Base-by-base conservation (phyloP, 306 rosid species). In the Senna siamea region DNA sequence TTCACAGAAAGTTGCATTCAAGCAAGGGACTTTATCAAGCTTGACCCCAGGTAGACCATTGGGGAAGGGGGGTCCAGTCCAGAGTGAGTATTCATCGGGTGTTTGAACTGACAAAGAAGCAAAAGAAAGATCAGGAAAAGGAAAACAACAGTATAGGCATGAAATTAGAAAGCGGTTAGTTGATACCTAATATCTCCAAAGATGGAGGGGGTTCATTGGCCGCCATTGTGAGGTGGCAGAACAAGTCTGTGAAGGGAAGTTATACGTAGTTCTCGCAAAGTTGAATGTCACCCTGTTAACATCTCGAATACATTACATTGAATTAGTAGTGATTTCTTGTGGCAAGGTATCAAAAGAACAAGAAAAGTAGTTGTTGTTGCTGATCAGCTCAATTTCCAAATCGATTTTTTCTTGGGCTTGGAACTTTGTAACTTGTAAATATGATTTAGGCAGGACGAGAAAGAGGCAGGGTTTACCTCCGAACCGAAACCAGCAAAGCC, bases 1-100 rank as follows among this genome's bases (percentile, higher is more conserved):
- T 55, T 89, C 96, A 26, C 93, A 82, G 84, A 86, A 93, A 65
- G 86, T 91, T 0, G 94, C 80, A 46, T 30, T 91, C 6, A 55
- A 6, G 74, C 97, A 91, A 60, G 84, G 47, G 58, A 83, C 78
- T 32, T 89, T 89, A 14, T 88, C 94, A 60, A 88, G 92, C 85
- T 87, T 89, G 74, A 77, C 51, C 57, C 53, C 81, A 10, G 96
- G 94, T 69, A 88, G 81, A 40, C 84, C 89, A 73, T 81, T 72
- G 72, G 47, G 44, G 44, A 89, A 91, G 7, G 96, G 96, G 0
- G 94, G 97, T 1, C 98, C 98, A 1, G 83, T 88, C 98, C 97
- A 93, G 83, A 91, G 72, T 3, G 87, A 93, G 72, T 73, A 84
- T 19, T 88, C 87, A 56, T 91, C 98, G 0, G 93, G 92, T 40